These are phyloP conservation scores for Suhomyces chickasaworum DNA, from an alignment of 1,139 yeast species.

Conservation along the genomic window DNA sequence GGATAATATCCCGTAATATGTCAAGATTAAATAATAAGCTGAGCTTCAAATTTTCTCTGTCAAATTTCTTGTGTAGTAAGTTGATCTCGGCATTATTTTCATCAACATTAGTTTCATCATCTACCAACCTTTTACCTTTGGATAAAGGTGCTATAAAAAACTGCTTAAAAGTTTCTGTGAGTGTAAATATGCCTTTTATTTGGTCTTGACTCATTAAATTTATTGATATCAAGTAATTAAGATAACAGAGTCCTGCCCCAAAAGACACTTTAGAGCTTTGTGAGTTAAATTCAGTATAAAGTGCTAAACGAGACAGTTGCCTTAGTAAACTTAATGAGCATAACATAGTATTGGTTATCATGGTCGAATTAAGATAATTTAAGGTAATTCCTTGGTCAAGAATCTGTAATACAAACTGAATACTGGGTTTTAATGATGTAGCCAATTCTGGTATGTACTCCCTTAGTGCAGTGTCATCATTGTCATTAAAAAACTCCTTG, in stretches of 20 bases:
- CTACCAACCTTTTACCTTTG: slow-evolving; percentile 21
- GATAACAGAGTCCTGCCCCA: slow-evolving; percentile 17
- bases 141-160: slow-evolving; percentile 35
- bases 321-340: not conserved
- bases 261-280: slow-evolving; percentile 31
- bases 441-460: not conserved
- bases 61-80: slow-evolving; percentile 5
- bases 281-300: slow-evolving; percentile 25
- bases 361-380: slow-evolving; percentile 15
- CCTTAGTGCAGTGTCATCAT: not conserved
- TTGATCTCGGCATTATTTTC: slow-evolving; percentile 15
- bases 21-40: slow-evolving; percentile 16
- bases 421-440: not conserved
- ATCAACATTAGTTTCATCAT: slow-evolving; percentile 11
- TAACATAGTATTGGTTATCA: slow-evolving; percentile 11
- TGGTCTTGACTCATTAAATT: slow-evolving; percentile 18
- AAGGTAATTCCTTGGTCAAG: slow-evolving; percentile 29
- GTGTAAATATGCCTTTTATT: slow-evolving; percentile 15
- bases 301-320: slow-evolving; percentile 8
- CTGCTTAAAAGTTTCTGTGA: slow-evolving; percentile 18
- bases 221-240: slow-evolving; percentile 24
- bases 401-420: slow-evolving; percentile 25
- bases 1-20: slow-evolving; percentile 14
- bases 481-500: not conserved
- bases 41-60: slow-evolving; percentile 12